Conservation (phyloP, 2,329 filamentous ascomycete species). For the Paraphoma sp. region DNA sequence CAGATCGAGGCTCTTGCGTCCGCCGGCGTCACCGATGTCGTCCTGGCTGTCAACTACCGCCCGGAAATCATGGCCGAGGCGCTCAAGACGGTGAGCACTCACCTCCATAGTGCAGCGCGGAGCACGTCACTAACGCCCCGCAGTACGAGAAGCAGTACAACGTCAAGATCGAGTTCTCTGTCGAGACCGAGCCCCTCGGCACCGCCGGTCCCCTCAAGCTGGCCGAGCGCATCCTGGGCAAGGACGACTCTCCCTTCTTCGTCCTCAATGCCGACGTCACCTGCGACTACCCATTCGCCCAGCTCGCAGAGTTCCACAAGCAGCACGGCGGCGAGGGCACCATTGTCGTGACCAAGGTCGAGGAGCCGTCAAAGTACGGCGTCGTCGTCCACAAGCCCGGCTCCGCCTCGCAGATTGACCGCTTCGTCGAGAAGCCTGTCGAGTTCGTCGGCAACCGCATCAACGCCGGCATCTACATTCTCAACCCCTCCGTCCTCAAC, state of each 20-base stretch:
- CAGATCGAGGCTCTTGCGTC: constrained; percentile 94
- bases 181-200: constrained; percentile 93
- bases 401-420: constrained; percentile 90
- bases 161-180: constrained; percentile 95
- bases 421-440: constrained; percentile 99
- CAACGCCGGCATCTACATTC: constrained; percentile 97
- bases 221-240: constrained; percentile 87
- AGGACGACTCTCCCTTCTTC: constrained; percentile 95
- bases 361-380: constrained; percentile 98
- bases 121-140: constrained; percentile 15
- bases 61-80: constrained; percentile 97
- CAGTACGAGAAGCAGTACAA: constrained; percentile 89
- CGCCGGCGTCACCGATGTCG: constrained; percentile 95
- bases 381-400: constrained; percentile 96
- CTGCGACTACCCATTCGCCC: constrained; percentile 94
- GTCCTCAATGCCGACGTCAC: constrained; percentile 98
- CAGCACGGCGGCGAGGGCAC: constrained; percentile 93
- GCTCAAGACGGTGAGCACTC: constrained; percentile 78
- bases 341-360: constrained; percentile 97
- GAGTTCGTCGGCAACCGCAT: constrained; percentile 99
- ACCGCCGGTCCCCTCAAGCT: constrained; percentile 96
- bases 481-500: constrained; percentile 88
- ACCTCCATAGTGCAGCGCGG: neutral
- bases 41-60: constrained; percentile 97
- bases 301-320: constrained; percentile 91